phyloP scores from a whole-genome alignment of 306 rosid genomes.

The Vigna trinervia region DNA sequence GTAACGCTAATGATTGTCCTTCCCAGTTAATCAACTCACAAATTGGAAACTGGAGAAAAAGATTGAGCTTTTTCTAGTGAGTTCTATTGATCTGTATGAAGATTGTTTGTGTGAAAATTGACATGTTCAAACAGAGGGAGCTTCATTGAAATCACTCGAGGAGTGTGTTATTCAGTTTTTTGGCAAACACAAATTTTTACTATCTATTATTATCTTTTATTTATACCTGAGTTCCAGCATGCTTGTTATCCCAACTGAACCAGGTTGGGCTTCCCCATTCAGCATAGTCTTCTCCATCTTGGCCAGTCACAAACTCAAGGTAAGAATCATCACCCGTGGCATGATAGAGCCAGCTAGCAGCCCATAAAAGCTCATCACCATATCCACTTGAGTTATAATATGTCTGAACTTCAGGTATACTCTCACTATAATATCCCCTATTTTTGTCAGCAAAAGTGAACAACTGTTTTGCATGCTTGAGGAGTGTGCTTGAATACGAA shows the following conservation, averaged over 20 bases:
- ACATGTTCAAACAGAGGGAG: neutral
- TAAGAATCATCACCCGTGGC: slow-evolving; percentile 79
- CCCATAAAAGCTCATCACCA: slow-evolving; percentile 97
- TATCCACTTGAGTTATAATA: slow-evolving; percentile 94
- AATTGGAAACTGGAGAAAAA: slow-evolving; percentile 29
- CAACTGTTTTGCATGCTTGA: slow-evolving; percentile 81
- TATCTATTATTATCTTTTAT: neutral
- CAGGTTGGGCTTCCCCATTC: slow-evolving; percentile 84
- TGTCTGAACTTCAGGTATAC: slow-evolving; percentile 68
- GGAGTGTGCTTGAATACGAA: slow-evolving; percentile 74
- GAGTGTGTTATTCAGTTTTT: neutral
- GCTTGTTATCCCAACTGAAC: slow-evolving; percentile 99
- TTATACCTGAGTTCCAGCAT: slow-evolving; percentile 84
- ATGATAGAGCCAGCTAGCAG: slow-evolving; percentile 97
- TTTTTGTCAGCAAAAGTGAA: slow-evolving; percentile 78
- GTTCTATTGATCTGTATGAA: neutral
- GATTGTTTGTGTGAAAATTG: neutral
- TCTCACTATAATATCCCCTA: slow-evolving; percentile 67
- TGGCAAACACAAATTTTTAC: neutral
- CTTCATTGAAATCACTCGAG: neutral
- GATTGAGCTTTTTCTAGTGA: neutral
- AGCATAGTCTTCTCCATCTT: slow-evolving; percentile 70
- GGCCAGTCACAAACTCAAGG: slow-evolving; percentile 73
- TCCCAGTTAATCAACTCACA: slow-evolving; percentile 25
- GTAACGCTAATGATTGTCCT: slow-evolving; percentile 15